A percentile compares a stretch with the other conserved stretches of the same genome.
These are phyloP conservation scores for Smallanthus sonchifolius DNA, from an alignment of 129 eudicot genomes.

Conservation along the genomic window DNA sequence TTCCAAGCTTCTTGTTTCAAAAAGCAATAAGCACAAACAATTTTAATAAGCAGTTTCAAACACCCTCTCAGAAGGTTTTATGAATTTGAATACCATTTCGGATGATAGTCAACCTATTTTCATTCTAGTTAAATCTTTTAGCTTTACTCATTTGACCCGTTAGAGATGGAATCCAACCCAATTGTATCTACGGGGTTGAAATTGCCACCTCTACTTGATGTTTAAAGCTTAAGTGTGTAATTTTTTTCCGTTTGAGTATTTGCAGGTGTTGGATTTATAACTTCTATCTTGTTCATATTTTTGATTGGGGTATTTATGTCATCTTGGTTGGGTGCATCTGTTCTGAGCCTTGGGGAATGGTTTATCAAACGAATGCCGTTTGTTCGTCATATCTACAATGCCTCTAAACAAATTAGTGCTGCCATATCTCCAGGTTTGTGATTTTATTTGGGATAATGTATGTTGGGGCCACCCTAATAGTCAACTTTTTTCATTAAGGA, in stretches of 20 bases:
- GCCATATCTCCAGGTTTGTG: constrained; percentile 81
- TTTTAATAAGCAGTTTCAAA: background rate
- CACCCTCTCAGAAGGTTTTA: background rate
- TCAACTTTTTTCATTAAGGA: background rate
- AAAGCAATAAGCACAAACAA: background rate
- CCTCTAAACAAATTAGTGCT: constrained; percentile 81
- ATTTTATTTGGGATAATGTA: background rate
- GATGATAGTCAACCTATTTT: background rate
- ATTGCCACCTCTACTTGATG: background rate
- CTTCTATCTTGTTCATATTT: constrained; percentile 77
- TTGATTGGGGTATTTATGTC: constrained; percentile 89
- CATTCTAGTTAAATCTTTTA: background rate
- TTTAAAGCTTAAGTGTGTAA: background rate
- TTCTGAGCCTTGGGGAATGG: constrained; percentile 81
- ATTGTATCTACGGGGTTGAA: background rate
- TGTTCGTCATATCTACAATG: constrained; percentile 78
- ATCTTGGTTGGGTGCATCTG: constrained; percentile 89
- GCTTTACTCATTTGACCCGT: background rate
- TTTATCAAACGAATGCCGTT: constrained; percentile 83
- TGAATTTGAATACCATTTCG: background rate
- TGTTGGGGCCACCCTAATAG: background rate
- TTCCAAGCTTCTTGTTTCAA: background rate
- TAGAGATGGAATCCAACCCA: background rate
- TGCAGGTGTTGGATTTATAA: constrained; percentile 69
- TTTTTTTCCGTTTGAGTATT: background rate